Base-by-base conservation (phyloP, 192 early-diverging fungal species). In the Allomyces macrogynus region DNA sequence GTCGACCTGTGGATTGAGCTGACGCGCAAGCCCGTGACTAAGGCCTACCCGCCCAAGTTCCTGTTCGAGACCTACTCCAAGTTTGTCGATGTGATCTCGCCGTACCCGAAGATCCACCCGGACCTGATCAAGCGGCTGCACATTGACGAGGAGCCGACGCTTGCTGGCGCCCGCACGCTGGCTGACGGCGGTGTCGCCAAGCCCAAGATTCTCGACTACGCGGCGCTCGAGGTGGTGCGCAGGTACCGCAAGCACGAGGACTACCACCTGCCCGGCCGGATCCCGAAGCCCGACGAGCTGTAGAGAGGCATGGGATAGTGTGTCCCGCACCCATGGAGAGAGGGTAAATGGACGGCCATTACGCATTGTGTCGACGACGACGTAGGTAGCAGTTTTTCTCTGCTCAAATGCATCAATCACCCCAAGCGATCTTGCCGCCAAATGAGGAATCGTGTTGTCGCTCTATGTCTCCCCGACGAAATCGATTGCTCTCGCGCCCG, bases 91-190 rank as follows among this genome's bases (percentile, higher is more conserved):
- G 23, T 23, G 22, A 23, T 23, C 62, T 77, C 66, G 71, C 85
- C 86, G 60, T 87, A 80, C 81, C 86, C 86, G 62, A 79, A 87
- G 63, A 80, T 91, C 67, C 78, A 82, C 68, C 83, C 90, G 57
- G 89, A 97, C 73, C 87, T 92, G 73, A 80, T 95, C 63, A 89
- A 93, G 66, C 76, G 84, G 70, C 79, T 90, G 81, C 77, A 71
- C 63, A 76, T 91, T 64, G 79, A 86, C 72, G 90, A 90, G 68
- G 73, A 76, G 60, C 76, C 84, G 23, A 81, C 79, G n/a, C 74
- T 57, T 3, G 49, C 80, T 61, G 79, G 72, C 40, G 80, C 87
- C 63, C 80, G 86, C 68, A 92, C 88, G 26, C 94, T 95, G 73
- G 81, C 79, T 23, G 89, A 98, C 64, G 79, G 94, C 40, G 83